Base-by-base conservation (phyloP, 2,329 filamentous ascomycete species). In the Trichoderma pleuroti region DNA sequence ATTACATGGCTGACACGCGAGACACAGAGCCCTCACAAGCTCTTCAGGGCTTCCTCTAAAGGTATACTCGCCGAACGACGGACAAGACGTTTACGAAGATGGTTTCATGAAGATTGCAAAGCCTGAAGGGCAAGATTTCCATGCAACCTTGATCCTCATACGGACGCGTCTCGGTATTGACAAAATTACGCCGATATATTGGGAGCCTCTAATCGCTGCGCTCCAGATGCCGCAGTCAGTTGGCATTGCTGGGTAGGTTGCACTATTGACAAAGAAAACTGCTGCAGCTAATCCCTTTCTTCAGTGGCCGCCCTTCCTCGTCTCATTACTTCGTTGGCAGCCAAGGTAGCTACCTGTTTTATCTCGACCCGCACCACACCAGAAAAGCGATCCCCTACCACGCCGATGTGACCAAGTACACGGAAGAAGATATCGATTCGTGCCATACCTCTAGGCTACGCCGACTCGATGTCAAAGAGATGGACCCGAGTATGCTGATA, bases 401-500 rank as follows among this genome's bases (percentile, higher is more conserved):
- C 73, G 79, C 85, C 32, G 80, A 89, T 61, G 78, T 85, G 1
- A 80, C 82, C 8, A 81, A 88, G 1, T 93, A 94, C 76, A 89
- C 89, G 0, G 77, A 84, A 9, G 91, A 93, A 75, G 94, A 98
- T 71, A 79, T 97, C 18, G 88, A 91, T 69, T 92, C 92, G 1
- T 98, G 93, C 77, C 95, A 99, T 79, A 98, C 94, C 0, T 88
- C 93, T 64, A 90, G 95, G 61, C 83, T 99, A 21, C 90, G 95
- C 46, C 88, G 92, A 70, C 86, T 99, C 34, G 91, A 96, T 75
- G 87, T 99, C 62, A 90, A 90, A 71, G 94, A 98, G 77, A 96
- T 99, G 93, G 96, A 99, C 76, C 96, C 96, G 0, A 98, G 94
- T 77, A 99, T 99, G 96, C 83, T 99, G 54, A 93, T 99, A 74